Percentiles rank a stretch among this genome's conserved stretches.
Evolutionary conservation across 257 asterid genomes (phyloP).

Genomic region (Ehretia macrophylla): DNA sequence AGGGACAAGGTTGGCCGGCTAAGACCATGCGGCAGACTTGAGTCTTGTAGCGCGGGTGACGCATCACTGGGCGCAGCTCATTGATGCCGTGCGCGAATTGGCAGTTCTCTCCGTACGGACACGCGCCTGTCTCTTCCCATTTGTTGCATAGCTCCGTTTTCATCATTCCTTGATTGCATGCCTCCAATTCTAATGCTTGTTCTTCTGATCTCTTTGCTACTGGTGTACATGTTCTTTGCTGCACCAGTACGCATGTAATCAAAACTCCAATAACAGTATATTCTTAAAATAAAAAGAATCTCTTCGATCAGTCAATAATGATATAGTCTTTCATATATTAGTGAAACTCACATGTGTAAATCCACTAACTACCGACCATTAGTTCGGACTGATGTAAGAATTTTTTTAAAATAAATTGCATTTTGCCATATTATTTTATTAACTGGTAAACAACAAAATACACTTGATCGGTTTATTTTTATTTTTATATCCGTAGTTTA

Average conservation of each 20-base stretch:
- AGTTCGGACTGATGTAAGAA: too few relatives aligned
- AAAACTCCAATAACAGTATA: not conserved
- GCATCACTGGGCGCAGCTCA: slow-evolving; percentile 72
- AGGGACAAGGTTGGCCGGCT: slow-evolving; percentile 65
- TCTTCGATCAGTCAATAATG: too few relatives aligned
- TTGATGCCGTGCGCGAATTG: slow-evolving; percentile 77
- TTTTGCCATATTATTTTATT: too few relatives aligned
- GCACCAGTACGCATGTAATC: slow-evolving; percentile 15
- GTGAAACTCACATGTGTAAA: too few relatives aligned
- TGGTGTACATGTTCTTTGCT: slow-evolving; percentile 54
- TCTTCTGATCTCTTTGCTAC: slow-evolving; percentile 44
- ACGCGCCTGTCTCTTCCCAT: slow-evolving; percentile 76
- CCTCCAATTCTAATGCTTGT: slow-evolving; percentile 47
- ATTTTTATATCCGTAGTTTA: too few relatives aligned
- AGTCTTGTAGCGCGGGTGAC: slow-evolving; percentile 88
- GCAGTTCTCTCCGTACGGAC: slow-evolving; percentile 70
- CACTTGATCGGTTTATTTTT: too few relatives aligned
- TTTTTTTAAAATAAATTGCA: too few relatives aligned
- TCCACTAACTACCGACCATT: too few relatives aligned
- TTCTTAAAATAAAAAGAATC: too few relatives aligned
- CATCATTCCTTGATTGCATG: slow-evolving; percentile 66
- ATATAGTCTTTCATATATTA: too few relatives aligned
- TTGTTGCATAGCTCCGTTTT: slow-evolving; percentile 88
- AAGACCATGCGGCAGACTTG: slow-evolving; percentile 75
- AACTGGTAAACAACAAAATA: too few relatives aligned